Evolutionary conservation across 164 flowering plant species (phyloP).

Genomic region (Houttuynia cordata): DNA sequence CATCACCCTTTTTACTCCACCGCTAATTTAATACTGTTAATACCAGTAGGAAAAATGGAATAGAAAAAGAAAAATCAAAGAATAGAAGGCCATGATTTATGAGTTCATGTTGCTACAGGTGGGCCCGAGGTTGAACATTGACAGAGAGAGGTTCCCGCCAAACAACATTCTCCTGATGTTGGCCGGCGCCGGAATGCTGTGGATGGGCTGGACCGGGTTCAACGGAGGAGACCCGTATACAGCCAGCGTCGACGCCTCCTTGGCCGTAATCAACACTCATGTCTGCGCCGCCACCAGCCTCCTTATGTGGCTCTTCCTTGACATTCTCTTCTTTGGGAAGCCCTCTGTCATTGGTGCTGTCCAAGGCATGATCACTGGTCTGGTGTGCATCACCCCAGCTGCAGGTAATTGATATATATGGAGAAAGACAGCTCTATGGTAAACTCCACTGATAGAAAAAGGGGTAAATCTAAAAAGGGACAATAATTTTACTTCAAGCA

Average conservation of each 20-base stretch:
- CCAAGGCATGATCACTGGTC: conserved; percentile 28
- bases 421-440: conserved; percentile 11
- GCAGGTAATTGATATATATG: conserved; percentile 22
- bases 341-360: conserved; percentile 28
- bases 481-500: too few relatives aligned
- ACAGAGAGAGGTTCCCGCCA: conserved; percentile 21
- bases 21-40: too few relatives aligned
- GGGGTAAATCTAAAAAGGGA: too few relatives aligned
- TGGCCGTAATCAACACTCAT: conserved; percentile 20
- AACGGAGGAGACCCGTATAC: conserved; percentile 24
- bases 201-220: conserved; percentile 28
- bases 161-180: conserved; percentile 23
- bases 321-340: conserved; percentile 21
- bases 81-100: too few relatives aligned
- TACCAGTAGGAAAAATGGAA: too few relatives aligned
- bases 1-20: too few relatives aligned
- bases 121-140: conserved; percentile 19
- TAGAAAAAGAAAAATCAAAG: neutral
- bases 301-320: conserved; percentile 21
- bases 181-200: conserved; percentile 21
- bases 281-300: conserved; percentile 23
- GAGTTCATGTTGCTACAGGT: conserved; percentile 7
- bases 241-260: conserved; percentile 16
- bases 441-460: too few relatives aligned
- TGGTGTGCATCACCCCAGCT: conserved; percentile 26